Percentiles rank a stretch among this genome's conserved stretches.
phyloP scores from a whole-genome alignment of 1,139 yeast genomes.

The Sugiyamaella sp. region DNA sequence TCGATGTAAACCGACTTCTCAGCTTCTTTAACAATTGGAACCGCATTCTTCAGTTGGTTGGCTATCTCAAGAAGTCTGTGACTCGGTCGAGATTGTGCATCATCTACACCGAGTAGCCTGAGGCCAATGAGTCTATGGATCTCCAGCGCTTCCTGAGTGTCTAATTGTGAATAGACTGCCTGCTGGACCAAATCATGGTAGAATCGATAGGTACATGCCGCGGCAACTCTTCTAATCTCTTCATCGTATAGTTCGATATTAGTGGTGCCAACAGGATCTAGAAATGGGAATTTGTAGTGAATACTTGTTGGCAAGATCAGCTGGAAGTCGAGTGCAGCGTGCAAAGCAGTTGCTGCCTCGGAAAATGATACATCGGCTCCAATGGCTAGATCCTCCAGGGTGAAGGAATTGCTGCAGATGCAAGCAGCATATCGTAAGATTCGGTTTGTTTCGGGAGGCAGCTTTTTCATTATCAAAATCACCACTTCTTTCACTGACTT shows the following conservation, averaged over 20 bases:
- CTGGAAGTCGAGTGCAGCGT: slow-evolving; percentile 44
- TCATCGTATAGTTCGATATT: slow-evolving; percentile 46
- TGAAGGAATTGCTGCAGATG: slow-evolving; percentile 49
- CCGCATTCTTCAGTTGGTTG: slow-evolving; percentile 36
- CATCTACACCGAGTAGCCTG: slow-evolving; percentile 42
- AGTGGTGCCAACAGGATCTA: slow-evolving; percentile 45
- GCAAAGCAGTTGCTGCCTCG: slow-evolving; percentile 42
- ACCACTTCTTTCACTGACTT: slow-evolving; percentile 35
- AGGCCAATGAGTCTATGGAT: slow-evolving; percentile 52
- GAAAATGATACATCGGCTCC: slow-evolving; percentile 46
- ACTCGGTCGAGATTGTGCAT: slow-evolving; percentile 29
- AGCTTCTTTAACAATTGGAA: slow-evolving; percentile 35
- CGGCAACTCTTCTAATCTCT: slow-evolving; percentile 47
- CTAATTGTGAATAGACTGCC: slow-evolving; percentile 42
- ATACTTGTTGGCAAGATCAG: slow-evolving; percentile 49
- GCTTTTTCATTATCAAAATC: slow-evolving; percentile 32
- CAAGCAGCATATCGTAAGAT: slow-evolving; percentile 53
- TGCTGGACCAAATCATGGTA: slow-evolving; percentile 46
- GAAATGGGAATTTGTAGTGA: slow-evolving; percentile 55
- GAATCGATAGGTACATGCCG: slow-evolving; percentile 43
- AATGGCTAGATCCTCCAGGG: slow-evolving; percentile 49
- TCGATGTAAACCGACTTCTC: slow-evolving; percentile 34
- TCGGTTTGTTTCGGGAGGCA: slow-evolving; percentile 34
- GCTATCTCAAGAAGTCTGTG: slow-evolving; percentile 38
- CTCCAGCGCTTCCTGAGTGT: slow-evolving; percentile 40